Conservation (phyloP, 2,329 filamentous ascomycete genomes). For the Ophiostoma piceae region DNA sequence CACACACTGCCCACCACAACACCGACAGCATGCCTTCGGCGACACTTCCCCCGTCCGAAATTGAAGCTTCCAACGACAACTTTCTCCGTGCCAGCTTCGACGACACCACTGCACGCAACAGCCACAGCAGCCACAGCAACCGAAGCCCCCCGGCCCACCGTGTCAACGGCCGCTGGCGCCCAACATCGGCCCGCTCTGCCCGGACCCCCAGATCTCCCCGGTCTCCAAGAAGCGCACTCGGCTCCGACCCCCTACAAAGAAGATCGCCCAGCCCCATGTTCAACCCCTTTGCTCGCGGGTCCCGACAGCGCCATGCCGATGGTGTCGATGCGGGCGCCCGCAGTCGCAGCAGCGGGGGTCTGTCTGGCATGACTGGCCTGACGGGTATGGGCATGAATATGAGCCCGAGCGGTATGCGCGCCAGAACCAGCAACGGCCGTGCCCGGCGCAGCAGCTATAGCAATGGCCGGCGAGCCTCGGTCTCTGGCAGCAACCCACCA, state of each 20-base stretch:
- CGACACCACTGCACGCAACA: conserved; percentile 3
- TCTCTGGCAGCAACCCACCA: conserved; percentile 26
- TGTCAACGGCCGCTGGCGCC: conserved; percentile 18
- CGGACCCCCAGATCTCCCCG: conserved; percentile 10
- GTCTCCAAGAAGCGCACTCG: background rate
- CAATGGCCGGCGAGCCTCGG: conserved; percentile 27
- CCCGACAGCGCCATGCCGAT: conserved; percentile 16
- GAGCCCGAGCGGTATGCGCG: background rate
- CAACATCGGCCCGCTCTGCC: conserved; percentile 14
- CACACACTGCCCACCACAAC: background rate
- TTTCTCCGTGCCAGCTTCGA: conserved; percentile 18
- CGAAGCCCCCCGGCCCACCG: background rate
- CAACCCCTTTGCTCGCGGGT: conserved; percentile 20
- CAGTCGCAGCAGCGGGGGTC: background rate
- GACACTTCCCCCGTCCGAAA: background rate
- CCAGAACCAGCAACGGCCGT: conserved; percentile 19
- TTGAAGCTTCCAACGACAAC: conserved; percentile 11
- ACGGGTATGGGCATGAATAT: background rate
- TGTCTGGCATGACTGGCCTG: background rate
- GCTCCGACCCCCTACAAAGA: background rate
- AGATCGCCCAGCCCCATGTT: conserved; percentile 23
- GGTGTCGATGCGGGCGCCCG: background rate
- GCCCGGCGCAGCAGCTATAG: conserved; percentile 18
- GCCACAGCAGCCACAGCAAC: background rate
- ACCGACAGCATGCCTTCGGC: conserved; percentile 15